Conservation (phyloP, 2,329 filamentous ascomycete species). For the Ophiocordyceps sinensis region DNA sequence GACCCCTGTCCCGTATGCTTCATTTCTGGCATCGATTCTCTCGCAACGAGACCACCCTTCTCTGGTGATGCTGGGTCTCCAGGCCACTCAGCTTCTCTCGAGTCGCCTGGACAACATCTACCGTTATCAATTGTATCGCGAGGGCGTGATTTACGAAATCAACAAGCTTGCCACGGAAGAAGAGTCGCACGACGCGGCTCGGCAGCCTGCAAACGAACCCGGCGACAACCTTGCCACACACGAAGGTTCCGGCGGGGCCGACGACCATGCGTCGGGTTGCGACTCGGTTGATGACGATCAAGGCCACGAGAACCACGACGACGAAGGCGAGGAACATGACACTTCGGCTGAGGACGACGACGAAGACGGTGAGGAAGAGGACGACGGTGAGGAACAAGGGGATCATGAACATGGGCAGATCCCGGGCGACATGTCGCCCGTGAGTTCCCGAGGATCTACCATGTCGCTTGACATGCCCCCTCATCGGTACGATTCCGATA, state of each 20-base stretch:
- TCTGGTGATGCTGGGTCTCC: conserved; percentile 73
- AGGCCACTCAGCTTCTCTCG: conserved; percentile 78
- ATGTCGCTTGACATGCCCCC: conserved; percentile 46
- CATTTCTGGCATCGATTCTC: conserved; percentile 85
- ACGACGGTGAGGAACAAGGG: conserved; percentile 35
- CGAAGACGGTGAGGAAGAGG: conserved; percentile 35
- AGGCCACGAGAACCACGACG: neutral
- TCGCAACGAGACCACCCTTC: conserved; percentile 88
- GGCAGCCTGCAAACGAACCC: conserved; percentile 1
- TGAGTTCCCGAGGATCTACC: conserved; percentile 51
- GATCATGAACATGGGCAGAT: conserved; percentile 36
- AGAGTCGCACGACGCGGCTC: conserved; percentile 5
- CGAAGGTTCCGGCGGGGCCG: neutral
- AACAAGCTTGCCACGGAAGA: conserved; percentile 54
- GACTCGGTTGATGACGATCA: conserved; percentile 14
- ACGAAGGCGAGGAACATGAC: conserved; percentile 1
- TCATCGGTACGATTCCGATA: conserved; percentile 30
- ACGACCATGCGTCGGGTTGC: conserved; percentile 12
- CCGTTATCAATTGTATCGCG: conserved; percentile 90
- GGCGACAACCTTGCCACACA: conserved; percentile 10
- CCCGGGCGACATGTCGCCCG: conserved; percentile 47
- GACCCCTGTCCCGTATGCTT: conserved; percentile 82
- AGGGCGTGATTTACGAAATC: conserved; percentile 89
- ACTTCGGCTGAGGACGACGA: conserved; percentile 14
- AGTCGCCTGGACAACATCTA: conserved; percentile 78